Evolutionary conservation across 2,329 filamentous ascomycete genomes (phyloP).

Genomic region (Fusarium aywerte): DNA sequence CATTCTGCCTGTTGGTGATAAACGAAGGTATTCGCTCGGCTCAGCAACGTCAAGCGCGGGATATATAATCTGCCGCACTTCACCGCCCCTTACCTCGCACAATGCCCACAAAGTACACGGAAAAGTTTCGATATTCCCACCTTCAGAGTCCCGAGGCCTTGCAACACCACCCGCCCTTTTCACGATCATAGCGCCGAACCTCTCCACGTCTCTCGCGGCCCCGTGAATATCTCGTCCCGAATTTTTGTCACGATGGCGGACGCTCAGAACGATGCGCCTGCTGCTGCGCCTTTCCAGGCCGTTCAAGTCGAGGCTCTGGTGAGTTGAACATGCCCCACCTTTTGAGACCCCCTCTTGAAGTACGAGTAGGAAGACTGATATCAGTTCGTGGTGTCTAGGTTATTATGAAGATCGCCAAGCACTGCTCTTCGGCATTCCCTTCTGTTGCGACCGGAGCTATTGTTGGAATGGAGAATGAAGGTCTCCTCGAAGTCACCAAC

Average conservation of each 20-base stretch:
- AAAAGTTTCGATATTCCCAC: constrained; percentile 59
- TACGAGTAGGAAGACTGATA: constrained; percentile 39
- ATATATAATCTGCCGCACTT: constrained; percentile 50
- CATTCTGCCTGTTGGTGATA: constrained; percentile 11
- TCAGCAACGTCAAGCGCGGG: constrained; percentile 3
- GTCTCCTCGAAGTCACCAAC: constrained; percentile 90
- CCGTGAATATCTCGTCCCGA: constrained; percentile 40
- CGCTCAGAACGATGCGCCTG: constrained; percentile 63
- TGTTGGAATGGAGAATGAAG: constrained; percentile 90
- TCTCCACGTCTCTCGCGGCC: constrained; percentile 39
- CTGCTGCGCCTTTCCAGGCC: constrained; percentile 74
- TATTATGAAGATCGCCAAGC: constrained; percentile 98
- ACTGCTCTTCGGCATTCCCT: constrained; percentile 88
- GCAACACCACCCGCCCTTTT: constrained; percentile 45
- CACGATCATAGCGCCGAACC: constrained; percentile 44
- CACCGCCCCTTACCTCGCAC: constrained; percentile 55
- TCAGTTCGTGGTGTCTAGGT: constrained; percentile 64
- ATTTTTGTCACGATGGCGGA: constrained; percentile 65
- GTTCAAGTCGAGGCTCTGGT: constrained; percentile 96
- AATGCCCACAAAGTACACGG: constrained; percentile 57
- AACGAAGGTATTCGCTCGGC: constrained; percentile 8
- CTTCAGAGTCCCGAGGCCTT: constrained; percentile 45
- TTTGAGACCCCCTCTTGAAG: constrained; percentile 41
- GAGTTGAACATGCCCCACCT: constrained; percentile 58
- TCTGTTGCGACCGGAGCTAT: constrained; percentile 89